A percentile compares a stretch with the other conserved stretches of the same genome.
phyloP scores from a whole-genome alignment of 2,329 filamentous ascomycete genomes.

The Achaetomium macrosporum region DNA sequence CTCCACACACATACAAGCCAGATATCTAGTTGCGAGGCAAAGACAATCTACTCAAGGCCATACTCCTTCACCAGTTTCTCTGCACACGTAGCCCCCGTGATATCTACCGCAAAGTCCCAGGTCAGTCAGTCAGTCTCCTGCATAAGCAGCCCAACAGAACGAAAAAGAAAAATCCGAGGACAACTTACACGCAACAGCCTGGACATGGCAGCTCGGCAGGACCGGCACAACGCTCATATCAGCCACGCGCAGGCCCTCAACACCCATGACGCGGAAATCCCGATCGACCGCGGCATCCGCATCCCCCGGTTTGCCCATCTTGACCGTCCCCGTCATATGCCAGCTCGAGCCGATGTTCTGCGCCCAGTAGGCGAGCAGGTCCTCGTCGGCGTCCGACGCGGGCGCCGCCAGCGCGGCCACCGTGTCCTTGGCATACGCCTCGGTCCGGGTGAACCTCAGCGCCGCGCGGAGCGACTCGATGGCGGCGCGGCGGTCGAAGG shows the following conservation, averaged over 20 bases:
- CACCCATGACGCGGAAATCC: constrained; percentile 42
- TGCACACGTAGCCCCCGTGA: not conserved
- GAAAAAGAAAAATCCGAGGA: too few relatives aligned
- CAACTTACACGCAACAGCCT: constrained; percentile 41
- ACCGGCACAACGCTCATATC: constrained; percentile 49
- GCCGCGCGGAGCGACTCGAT: constrained; percentile 44
- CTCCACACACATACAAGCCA: too few relatives aligned
- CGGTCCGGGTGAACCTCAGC: constrained; percentile 37
- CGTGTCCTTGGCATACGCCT: constrained; percentile 40
- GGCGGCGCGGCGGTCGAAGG: constrained; percentile 48
- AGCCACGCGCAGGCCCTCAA: constrained; percentile 43
- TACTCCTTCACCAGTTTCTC: constrained; percentile 8
- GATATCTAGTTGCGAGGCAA: too few relatives aligned
- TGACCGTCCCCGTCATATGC: constrained; percentile 52
- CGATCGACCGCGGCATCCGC: constrained; percentile 43
- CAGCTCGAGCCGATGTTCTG: constrained; percentile 41
- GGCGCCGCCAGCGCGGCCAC: constrained; percentile 38
- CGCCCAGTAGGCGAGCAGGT: constrained; percentile 43
- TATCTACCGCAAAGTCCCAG: too few relatives aligned
- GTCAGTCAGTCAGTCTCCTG: too few relatives aligned
- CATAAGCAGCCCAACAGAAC: too few relatives aligned
- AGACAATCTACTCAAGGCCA: not conserved
- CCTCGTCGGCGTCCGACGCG: constrained; percentile 44
- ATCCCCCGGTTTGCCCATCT: constrained; percentile 47
- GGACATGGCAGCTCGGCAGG: constrained; percentile 45